Evolutionary conservation across 176 grass and related monocot genomes (phyloP), one percentile per base, ranked within the genome.

Genomic region (Raddia guianensis): DNA sequence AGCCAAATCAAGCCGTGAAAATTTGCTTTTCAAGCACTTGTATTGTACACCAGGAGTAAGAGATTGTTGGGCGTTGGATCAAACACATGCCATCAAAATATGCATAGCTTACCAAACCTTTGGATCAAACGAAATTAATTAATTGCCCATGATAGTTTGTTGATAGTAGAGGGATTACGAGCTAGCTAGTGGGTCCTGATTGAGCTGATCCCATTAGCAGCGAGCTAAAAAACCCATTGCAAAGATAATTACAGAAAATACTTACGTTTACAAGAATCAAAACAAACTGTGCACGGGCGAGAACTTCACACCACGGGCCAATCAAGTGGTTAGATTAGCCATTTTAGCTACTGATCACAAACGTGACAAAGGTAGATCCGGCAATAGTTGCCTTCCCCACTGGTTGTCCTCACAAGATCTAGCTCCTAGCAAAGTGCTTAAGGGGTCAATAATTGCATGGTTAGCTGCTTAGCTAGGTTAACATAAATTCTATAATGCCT

Each of bases 301-400:
- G 10, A 52, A 9, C 27, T 6, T 82, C 34, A 12, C 18, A 37
- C 7, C 34, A 55, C 15, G 49, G 43, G 8, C 9, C 27, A 33
- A 34, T 62, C 6, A 62, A 62, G 21, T 62, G 12, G 12, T 5
- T 67, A 49, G 47, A 49, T 61, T 7, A 61, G 60, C 56, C 7
- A 52, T 20, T 51, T 21, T 51, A 16, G 48, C 43, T 72, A 37
- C 40, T 68, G 76, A 44, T 64, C 69, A 44, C 69, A n/a, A n/a
- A 64, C 37, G 37, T 64, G 80, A 27, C 34, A 8, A 32, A 64
- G 45, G 57, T 82, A 73, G 81, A 83, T 83, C 81, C 3, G 46
- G 12, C 12, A 74, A 33, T 19, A 66, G 20, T 47, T 74, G 19
- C 37, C 16, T 42, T 63, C 3, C 12, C 68, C 27, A 11, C 9